These are phyloP conservation scores for Beverwykella pulmonaria DNA, from an alignment of 495 filamentous ascomycete genomes.

Conservation along the genomic window DNA sequence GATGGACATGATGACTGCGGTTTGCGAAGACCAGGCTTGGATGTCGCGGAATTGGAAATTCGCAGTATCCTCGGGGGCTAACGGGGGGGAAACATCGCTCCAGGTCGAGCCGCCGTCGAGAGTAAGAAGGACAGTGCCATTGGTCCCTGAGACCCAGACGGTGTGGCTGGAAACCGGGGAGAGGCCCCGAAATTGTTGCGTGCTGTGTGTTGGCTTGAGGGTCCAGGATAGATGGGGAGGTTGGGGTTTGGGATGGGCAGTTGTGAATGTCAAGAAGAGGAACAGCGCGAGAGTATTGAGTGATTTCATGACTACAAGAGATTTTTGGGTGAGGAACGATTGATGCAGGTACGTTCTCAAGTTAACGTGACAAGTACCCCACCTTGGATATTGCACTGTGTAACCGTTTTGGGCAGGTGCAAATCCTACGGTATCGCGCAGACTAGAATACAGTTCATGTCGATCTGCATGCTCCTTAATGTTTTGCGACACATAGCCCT, in stretches of 20 bases:
- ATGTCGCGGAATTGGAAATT: slow-evolving; percentile 26
- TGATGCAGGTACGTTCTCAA: background rate
- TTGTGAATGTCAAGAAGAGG: background rate
- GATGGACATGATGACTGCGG: slow-evolving; percentile 14
- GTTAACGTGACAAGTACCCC: background rate
- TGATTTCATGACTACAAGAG: background rate
- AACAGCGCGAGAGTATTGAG: background rate
- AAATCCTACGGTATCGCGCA: background rate
- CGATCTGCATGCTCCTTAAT: too few species aligned
- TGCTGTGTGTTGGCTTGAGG: slow-evolving; percentile 20
- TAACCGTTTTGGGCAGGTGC: background rate
- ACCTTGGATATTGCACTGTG: background rate
- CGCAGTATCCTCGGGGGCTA: slow-evolving; percentile 11
- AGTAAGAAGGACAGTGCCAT: slow-evolving; percentile 19
- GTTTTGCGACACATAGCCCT: too few species aligned
- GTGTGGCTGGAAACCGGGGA: slow-evolving; percentile 4
- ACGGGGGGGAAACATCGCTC: slow-evolving; percentile 12
- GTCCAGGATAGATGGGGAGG: slow-evolving; percentile 9
- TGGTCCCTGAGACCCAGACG: slow-evolving; percentile 25
- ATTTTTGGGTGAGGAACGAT: background rate
- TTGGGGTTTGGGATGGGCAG: background rate
- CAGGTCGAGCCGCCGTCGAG: slow-evolving; percentile 14
- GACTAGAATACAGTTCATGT: too few species aligned
- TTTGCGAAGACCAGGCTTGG: slow-evolving; percentile 9
- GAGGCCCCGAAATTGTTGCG: slow-evolving; percentile 22